Conservation (phyloP, 768 basidiomycete genomes). For the Suillus plorans region DNA sequence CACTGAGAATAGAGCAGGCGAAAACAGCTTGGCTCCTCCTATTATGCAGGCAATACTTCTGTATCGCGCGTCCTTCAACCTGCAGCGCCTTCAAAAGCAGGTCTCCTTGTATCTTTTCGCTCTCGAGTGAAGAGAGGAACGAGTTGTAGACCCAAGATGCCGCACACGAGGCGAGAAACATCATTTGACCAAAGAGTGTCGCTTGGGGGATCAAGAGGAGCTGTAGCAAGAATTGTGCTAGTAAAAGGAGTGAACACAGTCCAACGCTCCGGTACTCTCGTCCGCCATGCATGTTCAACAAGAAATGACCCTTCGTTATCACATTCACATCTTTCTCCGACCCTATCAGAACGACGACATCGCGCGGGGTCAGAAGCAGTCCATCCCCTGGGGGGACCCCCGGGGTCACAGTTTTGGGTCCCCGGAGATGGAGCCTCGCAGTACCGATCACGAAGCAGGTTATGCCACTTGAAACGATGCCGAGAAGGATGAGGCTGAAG, state of each 20-base stretch:
- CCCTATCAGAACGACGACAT: constrained; percentile 31
- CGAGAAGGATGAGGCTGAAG: constrained; percentile 33
- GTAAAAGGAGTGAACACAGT: constrained; percentile 30
- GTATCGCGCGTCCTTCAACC: constrained; percentile 9
- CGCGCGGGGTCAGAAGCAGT: constrained; percentile 23
- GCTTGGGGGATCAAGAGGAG: constrained; percentile 36
- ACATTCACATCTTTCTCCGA: constrained; percentile 30
- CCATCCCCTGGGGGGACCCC: constrained; percentile 33
- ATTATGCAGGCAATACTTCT: constrained; percentile 22
- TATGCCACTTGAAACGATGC: constrained; percentile 33
- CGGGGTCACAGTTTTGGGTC: constrained; percentile 19
- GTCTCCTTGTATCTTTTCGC: constrained; percentile 25
- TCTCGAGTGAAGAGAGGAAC: constrained; percentile 38
- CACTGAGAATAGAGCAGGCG: constrained; percentile 23
- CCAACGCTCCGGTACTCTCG: constrained; percentile 23
- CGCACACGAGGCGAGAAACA: constrained; percentile 32
- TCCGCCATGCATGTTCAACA: constrained; percentile 15
- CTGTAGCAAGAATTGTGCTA: constrained; percentile 33
- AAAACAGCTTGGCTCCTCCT: constrained; percentile 26
- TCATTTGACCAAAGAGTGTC: constrained; percentile 33
- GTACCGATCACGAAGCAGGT: constrained; percentile 31
- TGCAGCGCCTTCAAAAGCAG: constrained; percentile 19
- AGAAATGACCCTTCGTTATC: constrained; percentile 32
- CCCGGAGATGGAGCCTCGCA: constrained; percentile 21
- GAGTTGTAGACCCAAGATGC: constrained; percentile 37